phyloP scores from a whole-genome alignment of 1,139 yeast species.

The Blastobotrys elegans region DNA sequence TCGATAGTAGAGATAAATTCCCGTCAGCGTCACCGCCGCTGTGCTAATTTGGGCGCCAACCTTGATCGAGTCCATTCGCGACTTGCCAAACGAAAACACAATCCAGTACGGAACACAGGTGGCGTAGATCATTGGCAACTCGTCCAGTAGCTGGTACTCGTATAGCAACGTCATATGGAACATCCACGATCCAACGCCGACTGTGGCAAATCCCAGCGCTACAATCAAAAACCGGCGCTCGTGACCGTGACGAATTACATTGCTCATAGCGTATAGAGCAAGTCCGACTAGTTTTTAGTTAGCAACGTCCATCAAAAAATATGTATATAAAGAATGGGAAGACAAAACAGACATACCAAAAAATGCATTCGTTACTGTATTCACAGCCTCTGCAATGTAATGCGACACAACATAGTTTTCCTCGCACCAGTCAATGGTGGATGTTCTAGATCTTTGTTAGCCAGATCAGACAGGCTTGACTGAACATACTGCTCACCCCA shows the following conservation, averaged over 20 bases:
- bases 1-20: constrained; percentile 59
- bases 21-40: constrained; percentile 52
- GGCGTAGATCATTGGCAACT: constrained; percentile 96
- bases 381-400: constrained; percentile 83
- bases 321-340: no score
- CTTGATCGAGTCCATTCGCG: constrained; percentile 35
- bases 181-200: constrained; percentile 90
- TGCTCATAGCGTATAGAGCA: constrained; percentile 61
- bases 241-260: constrained; percentile 54
- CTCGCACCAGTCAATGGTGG: constrained; percentile 96
- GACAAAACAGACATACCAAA: constrained; percentile 40
- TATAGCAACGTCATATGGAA: constrained; percentile 93
- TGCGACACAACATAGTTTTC: constrained; percentile 85
- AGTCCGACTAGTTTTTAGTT: constrained; percentile 41
- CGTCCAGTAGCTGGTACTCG: constrained; percentile 87
- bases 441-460: constrained; percentile 27
- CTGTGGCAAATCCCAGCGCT: constrained; percentile 75
- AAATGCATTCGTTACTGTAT: constrained; percentile 70
- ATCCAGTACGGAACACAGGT: constrained; percentile 95
- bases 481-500: constrained; percentile 31
- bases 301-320: not conserved
- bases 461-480: not conserved
- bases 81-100: constrained; percentile 62
- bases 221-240: constrained; percentile 69
- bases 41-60: constrained; percentile 33